A percentile compares a stretch with the other conserved stretches of the same genome.
Conservation (phyloP, 2,329 filamentous ascomycete genomes). For the Cryphonectria naterciae region DNA sequence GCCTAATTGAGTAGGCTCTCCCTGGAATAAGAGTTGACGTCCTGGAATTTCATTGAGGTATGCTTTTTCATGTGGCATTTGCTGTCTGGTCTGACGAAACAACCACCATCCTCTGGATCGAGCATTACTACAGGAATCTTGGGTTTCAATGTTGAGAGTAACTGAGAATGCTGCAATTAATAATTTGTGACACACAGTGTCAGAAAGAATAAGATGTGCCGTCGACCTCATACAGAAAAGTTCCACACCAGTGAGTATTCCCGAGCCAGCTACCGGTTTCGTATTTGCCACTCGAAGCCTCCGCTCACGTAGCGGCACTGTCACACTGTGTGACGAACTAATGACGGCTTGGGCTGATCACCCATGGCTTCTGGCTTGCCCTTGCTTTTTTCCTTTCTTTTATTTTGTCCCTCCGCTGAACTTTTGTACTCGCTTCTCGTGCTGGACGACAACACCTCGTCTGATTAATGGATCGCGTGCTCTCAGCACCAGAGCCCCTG, state of each 20-base stretch:
- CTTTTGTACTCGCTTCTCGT: background rate
- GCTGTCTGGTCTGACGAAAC: background rate
- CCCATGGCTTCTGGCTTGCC: background rate
- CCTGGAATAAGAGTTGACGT: background rate
- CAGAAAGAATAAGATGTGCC: background rate
- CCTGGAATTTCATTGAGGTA: background rate
- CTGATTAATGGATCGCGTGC: conserved; percentile 22
- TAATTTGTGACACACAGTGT: conserved; percentile 2
- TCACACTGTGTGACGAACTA: conserved; percentile 6
- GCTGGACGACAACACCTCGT: background rate
- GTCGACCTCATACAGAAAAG: background rate
- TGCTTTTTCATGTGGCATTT: background rate
- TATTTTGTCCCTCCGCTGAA: background rate
- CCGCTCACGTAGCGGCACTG: background rate
- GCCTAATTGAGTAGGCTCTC: background rate
- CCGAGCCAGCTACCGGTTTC: background rate
- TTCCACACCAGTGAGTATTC: too few species aligned
- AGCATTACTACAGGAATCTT: background rate
- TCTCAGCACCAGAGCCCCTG: conserved; percentile 20
- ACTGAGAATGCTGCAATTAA: background rate
- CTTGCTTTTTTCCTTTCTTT: background rate
- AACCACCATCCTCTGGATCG: background rate
- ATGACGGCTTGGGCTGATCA: background rate
- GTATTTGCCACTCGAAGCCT: background rate
- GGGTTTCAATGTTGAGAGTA: background rate